Conservation (phyloP, 176 grass and related monocot species). For the Ensete glaucum region DNA sequence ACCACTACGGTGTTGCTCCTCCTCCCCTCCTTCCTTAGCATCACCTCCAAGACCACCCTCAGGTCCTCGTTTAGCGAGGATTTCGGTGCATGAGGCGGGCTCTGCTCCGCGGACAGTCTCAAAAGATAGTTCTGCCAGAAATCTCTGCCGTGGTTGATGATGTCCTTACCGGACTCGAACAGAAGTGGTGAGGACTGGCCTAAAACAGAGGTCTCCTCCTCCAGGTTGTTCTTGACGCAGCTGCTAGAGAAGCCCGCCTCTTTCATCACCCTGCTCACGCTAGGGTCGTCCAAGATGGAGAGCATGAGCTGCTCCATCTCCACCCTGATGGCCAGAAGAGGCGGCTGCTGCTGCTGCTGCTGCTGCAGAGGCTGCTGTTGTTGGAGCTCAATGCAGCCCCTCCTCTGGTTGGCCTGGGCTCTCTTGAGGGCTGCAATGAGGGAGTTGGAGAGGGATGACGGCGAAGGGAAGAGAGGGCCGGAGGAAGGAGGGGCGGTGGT, state of each 20-base stretch:
- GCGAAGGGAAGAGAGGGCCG: conserved; percentile 46
- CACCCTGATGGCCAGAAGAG: conserved; percentile 66
- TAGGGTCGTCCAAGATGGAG: conserved; percentile 89
- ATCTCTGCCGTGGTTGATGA: conserved; percentile 23
- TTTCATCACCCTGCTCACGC: conserved; percentile 79
- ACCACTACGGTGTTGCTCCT: conserved; percentile 53
- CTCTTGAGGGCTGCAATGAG: conserved; percentile 89
- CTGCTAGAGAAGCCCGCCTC: conserved; percentile 87
- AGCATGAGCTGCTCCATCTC: conserved; percentile 77
- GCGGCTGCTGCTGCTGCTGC: conserved; percentile 50
- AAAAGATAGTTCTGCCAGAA: conserved; percentile 53
- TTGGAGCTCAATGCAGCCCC: conserved; percentile 65
- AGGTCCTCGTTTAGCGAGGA: conserved; percentile 41
- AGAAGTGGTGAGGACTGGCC: conserved; percentile 13
- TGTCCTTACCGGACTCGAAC: not conserved
- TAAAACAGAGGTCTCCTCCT: conserved; percentile 45
- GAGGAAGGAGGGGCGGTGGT: conserved; percentile 38
- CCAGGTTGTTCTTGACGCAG: conserved; percentile 65
- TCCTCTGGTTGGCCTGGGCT: conserved; percentile 84
- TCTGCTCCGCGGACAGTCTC: conserved; percentile 23
- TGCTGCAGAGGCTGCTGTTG: conserved; percentile 22
- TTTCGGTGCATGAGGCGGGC: not conserved
- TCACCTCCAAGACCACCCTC: conserved; percentile 45
- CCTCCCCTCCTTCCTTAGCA: conserved; percentile 42
- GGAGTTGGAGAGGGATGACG: conserved; percentile 74